Percentiles rank a stretch among this genome's conserved stretches.
These are phyloP conservation scores for Penicillium corylophilum DNA, from an alignment of 2,329 filamentous ascomycete genomes.

Conservation along the genomic window DNA sequence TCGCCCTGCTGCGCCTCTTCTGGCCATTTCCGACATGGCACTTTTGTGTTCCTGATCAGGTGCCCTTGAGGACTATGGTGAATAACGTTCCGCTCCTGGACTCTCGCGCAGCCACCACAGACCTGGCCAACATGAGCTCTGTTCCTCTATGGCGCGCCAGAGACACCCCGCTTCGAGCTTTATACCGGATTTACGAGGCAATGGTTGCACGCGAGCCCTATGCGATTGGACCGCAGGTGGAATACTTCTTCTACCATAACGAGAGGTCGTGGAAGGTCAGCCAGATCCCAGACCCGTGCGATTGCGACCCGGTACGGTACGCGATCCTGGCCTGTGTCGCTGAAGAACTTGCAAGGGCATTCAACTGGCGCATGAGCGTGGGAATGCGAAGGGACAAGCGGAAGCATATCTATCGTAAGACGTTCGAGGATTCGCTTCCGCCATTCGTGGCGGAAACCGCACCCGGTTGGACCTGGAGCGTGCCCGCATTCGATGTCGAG, in stretches of 20 bases:
- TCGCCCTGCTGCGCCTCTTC: slow-evolving; percentile 22
- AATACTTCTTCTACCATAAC: slow-evolving; percentile 27
- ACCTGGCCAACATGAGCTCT: slow-evolving; percentile 26
- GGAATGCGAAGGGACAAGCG: slow-evolving; percentile 22
- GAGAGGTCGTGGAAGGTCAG: slow-evolving; percentile 16
- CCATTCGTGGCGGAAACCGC: slow-evolving; percentile 20
- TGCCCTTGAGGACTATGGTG: slow-evolving; percentile 13
- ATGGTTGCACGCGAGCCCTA: slow-evolving; percentile 19
- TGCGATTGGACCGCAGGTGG: slow-evolving; percentile 22
- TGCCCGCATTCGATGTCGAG: slow-evolving; percentile 15
- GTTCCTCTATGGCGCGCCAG: slow-evolving; percentile 29
- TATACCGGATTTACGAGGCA: slow-evolving; percentile 31
- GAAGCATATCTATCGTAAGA: slow-evolving; percentile 27
- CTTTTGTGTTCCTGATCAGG: slow-evolving; percentile 23
- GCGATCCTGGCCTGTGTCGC: slow-evolving; percentile 27
- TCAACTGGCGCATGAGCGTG: slow-evolving; percentile 29
- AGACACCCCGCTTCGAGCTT: slow-evolving; percentile 29
- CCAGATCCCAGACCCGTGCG: slow-evolving; percentile 25
- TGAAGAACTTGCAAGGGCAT: slow-evolving; percentile 23
- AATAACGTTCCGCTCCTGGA: slow-evolving; percentile 15
- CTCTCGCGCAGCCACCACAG: slow-evolving; percentile 10
- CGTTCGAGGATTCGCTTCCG: slow-evolving; percentile 20
- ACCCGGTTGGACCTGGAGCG: slow-evolving; percentile 20
- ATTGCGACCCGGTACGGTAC: slow-evolving; percentile 30
- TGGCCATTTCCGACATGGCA: slow-evolving; percentile 26